Base-by-base conservation (phyloP, 2,329 filamentous ascomycete genomes). In the Monilinia aucupariae region DNA sequence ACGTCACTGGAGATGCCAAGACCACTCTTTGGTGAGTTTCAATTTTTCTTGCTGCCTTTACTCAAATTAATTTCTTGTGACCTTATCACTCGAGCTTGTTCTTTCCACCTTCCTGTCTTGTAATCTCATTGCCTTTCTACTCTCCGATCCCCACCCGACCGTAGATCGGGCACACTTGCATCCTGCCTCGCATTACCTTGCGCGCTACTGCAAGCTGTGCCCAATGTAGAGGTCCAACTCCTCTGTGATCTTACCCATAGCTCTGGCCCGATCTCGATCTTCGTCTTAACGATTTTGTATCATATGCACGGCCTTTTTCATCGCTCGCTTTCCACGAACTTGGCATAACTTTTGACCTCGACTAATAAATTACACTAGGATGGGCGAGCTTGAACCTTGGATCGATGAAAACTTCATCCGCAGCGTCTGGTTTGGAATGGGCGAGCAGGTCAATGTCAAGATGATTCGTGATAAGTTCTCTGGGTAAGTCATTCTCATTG, bases 381-480 rank as follows among this genome's bases (percentile, higher is more conserved):
- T 99, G 94, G 94, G 94, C 70, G 94, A 99, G 77, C 88, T 99
- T 68, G 93, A 97, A 78, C 91, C 92, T 34, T 99, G 94, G 94
- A 97, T 99, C 79, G 94, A 99, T 72, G 94, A 99, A 81, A 96
- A 93, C 78, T 99, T 97, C 77, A 90, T 99, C 74, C 92, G 96
- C 78, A 94, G 90, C 71, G 86, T 97, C 52, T 97, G 81, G 68
- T 96, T 91, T 73, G 87, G 92, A 72, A 90, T 96, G 80, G 92
- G 90, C 70, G 94, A 97, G 78, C 87, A 87, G 68, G 94, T 99
- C 72, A 97, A 97, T 72, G 94, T 99, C 71, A 99, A 99, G 85
- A 96, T 99, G 84, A 99, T 99, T 73, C 91, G 94, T 69, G 94
- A 99, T 81, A 97, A 97, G 79, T 96, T 96, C 78, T 97, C 93